These are phyloP conservation scores for Tilletia horrida DNA, from an alignment of 1,284 basidiomycete species.

Conservation along the genomic window DNA sequence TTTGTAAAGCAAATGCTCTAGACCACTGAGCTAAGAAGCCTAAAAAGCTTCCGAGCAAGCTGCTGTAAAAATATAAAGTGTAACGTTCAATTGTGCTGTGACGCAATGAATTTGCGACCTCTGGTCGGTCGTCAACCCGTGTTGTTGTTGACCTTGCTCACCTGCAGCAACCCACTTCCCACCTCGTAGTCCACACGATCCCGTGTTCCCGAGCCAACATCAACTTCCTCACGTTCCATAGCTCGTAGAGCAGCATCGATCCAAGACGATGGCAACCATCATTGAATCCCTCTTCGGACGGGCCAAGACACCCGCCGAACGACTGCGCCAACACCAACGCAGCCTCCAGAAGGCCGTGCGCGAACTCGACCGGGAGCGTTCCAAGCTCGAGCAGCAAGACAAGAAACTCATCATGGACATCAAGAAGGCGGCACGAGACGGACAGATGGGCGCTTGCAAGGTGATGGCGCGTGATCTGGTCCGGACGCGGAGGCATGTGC, in stretches of 20 bases:
- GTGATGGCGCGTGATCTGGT: conserved; percentile 99
- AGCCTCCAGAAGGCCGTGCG: conserved; percentile 92
- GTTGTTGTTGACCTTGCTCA: no score
- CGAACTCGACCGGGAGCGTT: conserved; percentile 90
- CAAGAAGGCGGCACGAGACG: conserved; percentile 90
- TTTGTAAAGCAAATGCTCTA: no score
- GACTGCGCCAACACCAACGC: conserved; percentile 91
- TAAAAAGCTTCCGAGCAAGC: no score
- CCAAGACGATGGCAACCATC: conserved; percentile 19
- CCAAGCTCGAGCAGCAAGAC: conserved; percentile 83
- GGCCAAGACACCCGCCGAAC: conserved; percentile 88
- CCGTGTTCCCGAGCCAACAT: not conserved
- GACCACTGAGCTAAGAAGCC: no score
- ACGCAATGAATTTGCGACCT: no score
- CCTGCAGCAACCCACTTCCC: no score
- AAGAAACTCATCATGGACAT: conserved; percentile 70
- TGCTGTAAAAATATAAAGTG: no score
- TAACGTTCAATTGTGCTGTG: no score
- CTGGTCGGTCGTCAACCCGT: no score
- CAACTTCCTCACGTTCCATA: not conserved
- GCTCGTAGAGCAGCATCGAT: not conserved
- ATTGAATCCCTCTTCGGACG: conserved; percentile 68
- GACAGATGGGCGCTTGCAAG: conserved; percentile 88
- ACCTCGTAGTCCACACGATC: no score
- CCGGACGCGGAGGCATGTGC: conserved; percentile 86